Evolutionary conservation across 2,329 filamentous ascomycete genomes (phyloP), one percentile per base, ranked within the genome.

Genomic region (Fusarium oligoseptatum): DNA sequence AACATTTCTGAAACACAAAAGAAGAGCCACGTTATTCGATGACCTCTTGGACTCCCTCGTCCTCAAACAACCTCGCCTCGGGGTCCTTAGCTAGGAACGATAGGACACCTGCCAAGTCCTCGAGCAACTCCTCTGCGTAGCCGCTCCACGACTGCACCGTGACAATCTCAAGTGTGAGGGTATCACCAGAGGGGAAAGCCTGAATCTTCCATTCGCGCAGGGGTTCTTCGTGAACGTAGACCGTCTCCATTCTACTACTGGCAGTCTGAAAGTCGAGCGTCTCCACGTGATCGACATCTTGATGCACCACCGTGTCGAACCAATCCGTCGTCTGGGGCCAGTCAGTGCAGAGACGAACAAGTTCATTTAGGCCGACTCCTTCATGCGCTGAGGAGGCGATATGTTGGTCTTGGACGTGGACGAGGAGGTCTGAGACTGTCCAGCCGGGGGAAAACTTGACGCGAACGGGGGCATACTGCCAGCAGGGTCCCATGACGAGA

Each of bases 321-420:
- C 48, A 55, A 7, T 55, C 27, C 17, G 48, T 55, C 3, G 48
- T 55, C 17, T 20, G 4, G 11, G 48, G 48, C 48, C 48, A 55
- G n/a, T 55, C 48, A 11, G 48, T 55, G 6, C 48, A 55, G 48
- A 55, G 48, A 14, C 17, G 48, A 17, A 55, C 48, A n/a, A 91
- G 89, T 77, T 91, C 88, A 2, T 81, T 78, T 70, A 91, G 86
- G 0, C 88, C 88, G 60, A 91, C 82, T 58, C 85, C 84, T 75
- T 91, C 89, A 78, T 89, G 87, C 8, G 87, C 84, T 71, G 89
- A 87, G 73, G 86, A 87, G 58, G 87, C 84, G 87, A 80, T 55
- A 17, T 55, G 48, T n/a, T 55, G 48, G 7, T 55, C 48, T 29
- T 55, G 48, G 8, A 55, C 17, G 48, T 55, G 48, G 48, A 12